Conservation (phyloP, 768 basidiomycete species). For the Lactarius hatsudake region DNA sequence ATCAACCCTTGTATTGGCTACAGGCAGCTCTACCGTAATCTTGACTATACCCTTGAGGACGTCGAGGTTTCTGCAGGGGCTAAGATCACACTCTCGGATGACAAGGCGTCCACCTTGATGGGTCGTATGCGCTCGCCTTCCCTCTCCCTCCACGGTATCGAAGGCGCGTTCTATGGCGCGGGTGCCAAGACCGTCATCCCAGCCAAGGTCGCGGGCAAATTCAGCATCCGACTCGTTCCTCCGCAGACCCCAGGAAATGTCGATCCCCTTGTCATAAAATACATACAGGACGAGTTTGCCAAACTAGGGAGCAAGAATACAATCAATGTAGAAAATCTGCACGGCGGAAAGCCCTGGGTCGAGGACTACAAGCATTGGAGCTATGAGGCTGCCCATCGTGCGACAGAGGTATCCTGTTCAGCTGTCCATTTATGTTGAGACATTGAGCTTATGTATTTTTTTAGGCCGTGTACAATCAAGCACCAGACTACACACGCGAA, state of each 20-base stretch:
- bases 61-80: conserved; percentile 77
- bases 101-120: conserved; percentile 83
- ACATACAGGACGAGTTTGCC: conserved; percentile 75
- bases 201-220: conserved; percentile 84
- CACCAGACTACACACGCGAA: conserved; percentile 83
- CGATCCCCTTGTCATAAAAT: conserved; percentile 64
- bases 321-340: conserved; percentile 63
- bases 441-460: neutral
- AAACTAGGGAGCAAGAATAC: conserved; percentile 86
- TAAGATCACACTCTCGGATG: conserved; percentile 65
- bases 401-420: conserved; percentile 58
- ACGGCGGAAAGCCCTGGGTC: conserved; percentile 90
- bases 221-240: conserved; percentile 92
- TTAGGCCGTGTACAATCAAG: conserved; percentile 59
- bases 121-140: conserved; percentile 89
- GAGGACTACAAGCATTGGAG: conserved; percentile 88
- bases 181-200: conserved; percentile 95
- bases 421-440: conserved; percentile 1
- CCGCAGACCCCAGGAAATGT: conserved; percentile 79
- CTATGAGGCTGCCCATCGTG: conserved; percentile 81
- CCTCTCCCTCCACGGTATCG: conserved; percentile 91
- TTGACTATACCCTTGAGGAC: conserved; percentile 73
- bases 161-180: conserved; percentile 84
- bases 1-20: neutral
- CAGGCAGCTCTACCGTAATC: conserved; percentile 66